Conservation (phyloP, 768 basidiomycete genomes). For the Termitomyces sp. region DNA sequence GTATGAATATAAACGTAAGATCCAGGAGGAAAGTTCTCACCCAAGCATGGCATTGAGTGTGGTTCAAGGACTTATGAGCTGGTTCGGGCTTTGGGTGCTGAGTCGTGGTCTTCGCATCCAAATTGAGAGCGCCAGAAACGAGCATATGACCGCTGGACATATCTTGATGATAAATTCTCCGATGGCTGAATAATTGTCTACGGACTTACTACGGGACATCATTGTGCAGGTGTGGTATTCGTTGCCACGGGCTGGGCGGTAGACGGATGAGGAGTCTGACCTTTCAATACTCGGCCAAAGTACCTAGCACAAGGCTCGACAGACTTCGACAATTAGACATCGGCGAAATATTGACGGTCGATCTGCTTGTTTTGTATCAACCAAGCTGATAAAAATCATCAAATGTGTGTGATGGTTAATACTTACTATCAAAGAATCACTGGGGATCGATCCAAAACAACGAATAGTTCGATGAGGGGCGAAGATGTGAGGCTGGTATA, state of each 20-base stretch:
- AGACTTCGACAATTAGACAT: conserved; percentile 3
- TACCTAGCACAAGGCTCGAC: background rate
- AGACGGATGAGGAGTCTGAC: background rate
- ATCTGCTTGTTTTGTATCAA: background rate
- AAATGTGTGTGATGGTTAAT: no score
- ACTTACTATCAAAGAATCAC: background rate
- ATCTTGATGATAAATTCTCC: background rate
- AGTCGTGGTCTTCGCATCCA: background rate
- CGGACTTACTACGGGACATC: background rate
- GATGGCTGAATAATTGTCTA: background rate
- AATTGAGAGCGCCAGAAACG: background rate
- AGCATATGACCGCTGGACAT: background rate
- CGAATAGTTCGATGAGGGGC: background rate
- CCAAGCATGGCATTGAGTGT: background rate
- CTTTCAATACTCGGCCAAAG: background rate
- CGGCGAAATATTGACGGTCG: background rate
- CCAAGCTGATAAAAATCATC: background rate
- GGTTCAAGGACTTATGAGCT: background rate
- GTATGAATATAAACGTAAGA: background rate
- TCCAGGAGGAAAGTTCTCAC: background rate
- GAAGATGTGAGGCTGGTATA: background rate
- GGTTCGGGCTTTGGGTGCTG: background rate
- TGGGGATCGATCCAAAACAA: background rate
- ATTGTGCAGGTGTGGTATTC: background rate
- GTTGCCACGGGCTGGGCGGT: background rate